A percentile compares a stretch with the other conserved stretches of the same genome.
Conservation (phyloP, 2,329 filamentous ascomycete genomes). For the Elsinoe batatas region DNA sequence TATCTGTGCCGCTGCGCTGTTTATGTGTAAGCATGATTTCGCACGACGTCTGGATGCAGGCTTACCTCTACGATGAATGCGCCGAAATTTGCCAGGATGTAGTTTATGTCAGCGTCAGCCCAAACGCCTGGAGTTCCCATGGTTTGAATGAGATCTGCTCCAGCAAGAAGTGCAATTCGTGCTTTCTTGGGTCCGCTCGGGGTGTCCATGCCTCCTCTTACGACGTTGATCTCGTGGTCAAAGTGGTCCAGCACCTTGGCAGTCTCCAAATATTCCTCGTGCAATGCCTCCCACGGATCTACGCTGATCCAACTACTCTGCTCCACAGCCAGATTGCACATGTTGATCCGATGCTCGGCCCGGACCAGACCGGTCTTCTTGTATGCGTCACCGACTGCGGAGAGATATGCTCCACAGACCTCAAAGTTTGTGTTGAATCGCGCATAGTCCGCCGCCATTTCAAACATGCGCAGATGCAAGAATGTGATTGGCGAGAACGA, state of each 20-base stretch:
- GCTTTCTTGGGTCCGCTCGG: slow-evolving; percentile 59
- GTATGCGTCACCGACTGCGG: slow-evolving; percentile 65
- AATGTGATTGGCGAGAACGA: slow-evolving; percentile 43
- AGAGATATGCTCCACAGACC: slow-evolving; percentile 75
- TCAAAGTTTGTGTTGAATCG: slow-evolving; percentile 70
- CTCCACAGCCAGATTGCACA: slow-evolving; percentile 76
- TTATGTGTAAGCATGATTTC: slow-evolving; percentile 62
- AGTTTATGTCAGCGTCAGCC: slow-evolving; percentile 73
- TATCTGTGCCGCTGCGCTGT: slow-evolving; percentile 77
- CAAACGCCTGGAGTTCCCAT: slow-evolving; percentile 55
- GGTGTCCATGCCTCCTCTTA: slow-evolving; percentile 62
- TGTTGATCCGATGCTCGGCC: slow-evolving; percentile 64
- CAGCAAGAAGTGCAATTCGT: slow-evolving; percentile 71
- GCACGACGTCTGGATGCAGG: background rate
- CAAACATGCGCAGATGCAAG: slow-evolving; percentile 76
- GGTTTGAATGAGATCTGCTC: slow-evolving; percentile 45
- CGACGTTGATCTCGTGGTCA: slow-evolving; percentile 75
- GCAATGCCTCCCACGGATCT: slow-evolving; percentile 79
- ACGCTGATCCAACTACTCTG: slow-evolving; percentile 73
- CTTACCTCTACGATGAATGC: slow-evolving; percentile 59
- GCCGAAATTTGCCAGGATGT: slow-evolving; percentile 75
- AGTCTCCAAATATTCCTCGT: slow-evolving; percentile 77
- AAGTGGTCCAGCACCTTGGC: slow-evolving; percentile 87
- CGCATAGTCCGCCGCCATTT: slow-evolving; percentile 73
- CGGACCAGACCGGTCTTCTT: slow-evolving; percentile 72